phyloP scores from a whole-genome alignment of 352 stramenopile genomes.

The Phytopythium litorale region DNA sequence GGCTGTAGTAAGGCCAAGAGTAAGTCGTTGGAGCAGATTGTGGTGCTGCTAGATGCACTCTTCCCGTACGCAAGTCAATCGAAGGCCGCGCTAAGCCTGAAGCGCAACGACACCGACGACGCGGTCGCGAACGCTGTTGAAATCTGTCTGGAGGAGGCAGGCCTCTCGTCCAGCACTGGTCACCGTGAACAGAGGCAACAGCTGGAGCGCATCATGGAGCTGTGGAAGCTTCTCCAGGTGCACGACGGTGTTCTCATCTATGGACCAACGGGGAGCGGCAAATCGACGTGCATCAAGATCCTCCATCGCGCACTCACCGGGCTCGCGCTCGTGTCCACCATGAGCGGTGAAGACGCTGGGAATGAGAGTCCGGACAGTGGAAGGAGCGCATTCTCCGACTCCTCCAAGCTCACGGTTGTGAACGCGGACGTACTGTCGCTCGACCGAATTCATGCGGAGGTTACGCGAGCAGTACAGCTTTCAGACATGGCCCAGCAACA shows the following conservation, averaged over 20 bases:
- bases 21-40: neutral
- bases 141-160: conserved; percentile 36
- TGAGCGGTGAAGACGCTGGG: neutral
- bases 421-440: conserved; percentile 27
- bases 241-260: conserved; percentile 30
- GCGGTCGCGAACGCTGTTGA: conserved; percentile 35
- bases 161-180: conserved; percentile 4
- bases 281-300: conserved; percentile 42
- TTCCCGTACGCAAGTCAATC: conserved; percentile 25
- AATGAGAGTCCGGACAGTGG: neutral
- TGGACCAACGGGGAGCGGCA: conserved; percentile 34
- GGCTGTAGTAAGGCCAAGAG: neutral
- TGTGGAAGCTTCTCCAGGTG: conserved; percentile 31
- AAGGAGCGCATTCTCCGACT: neutral
- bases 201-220: conserved; percentile 28
- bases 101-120: conserved; percentile 23
- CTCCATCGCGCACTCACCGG: conserved; percentile 46
- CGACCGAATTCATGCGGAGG: conserved; percentile 23
- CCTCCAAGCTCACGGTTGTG: conserved; percentile 25
- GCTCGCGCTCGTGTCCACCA: conserved; percentile 20
- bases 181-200: conserved; percentile 4
- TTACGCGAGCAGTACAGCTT: neutral
- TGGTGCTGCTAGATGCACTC: conserved; percentile 6
- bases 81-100: conserved; percentile 19
- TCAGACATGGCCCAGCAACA: neutral